phyloP scores from a whole-genome alignment of 352 stramenopile species.

The Peronospora belbahrii region DNA sequence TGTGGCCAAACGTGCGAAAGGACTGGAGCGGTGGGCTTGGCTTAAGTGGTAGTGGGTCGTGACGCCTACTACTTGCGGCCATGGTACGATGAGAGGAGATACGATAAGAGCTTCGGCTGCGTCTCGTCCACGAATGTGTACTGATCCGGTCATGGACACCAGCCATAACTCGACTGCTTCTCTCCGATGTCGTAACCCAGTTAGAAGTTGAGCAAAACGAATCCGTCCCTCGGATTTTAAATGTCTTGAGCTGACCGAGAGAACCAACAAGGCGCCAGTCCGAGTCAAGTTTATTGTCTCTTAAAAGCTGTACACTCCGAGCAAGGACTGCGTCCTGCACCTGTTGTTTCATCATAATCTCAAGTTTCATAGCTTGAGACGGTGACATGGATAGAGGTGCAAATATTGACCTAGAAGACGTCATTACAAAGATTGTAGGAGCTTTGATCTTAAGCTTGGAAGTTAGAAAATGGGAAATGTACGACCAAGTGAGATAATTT shows the following conservation, averaged over 20 bases:
- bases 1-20: constrained; percentile 36
- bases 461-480: constrained; percentile 17
- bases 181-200: constrained; percentile 18
- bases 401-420: constrained; percentile 14
- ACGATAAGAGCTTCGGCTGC: constrained; percentile 10
- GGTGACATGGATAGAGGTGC: constrained; percentile 23
- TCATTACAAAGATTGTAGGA: constrained; percentile 7
- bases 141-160: constrained; percentile 11
- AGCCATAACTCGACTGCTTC: constrained; percentile 7
- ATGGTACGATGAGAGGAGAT: constrained; percentile 7
- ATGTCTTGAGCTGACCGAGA: constrained; percentile 35
- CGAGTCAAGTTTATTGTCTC: constrained; percentile 23
- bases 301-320: constrained; percentile 12
- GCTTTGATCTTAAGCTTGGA: constrained; percentile 1
- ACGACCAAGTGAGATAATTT: constrained; percentile 2
- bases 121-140: constrained; percentile 2
- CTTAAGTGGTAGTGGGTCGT: constrained; percentile 9
- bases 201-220: constrained; percentile 17
- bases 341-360: constrained; percentile 36
- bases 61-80: constrained; percentile 2
- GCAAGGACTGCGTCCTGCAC: constrained; percentile 37
- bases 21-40: constrained; percentile 22
- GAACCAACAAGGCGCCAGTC: constrained; percentile 34
- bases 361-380: constrained; percentile 21
- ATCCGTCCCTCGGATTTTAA: constrained; percentile 29